phyloP scores from a whole-genome alignment of 2,329 filamentous ascomycete species.

The Colletotrichum lentis region DNA sequence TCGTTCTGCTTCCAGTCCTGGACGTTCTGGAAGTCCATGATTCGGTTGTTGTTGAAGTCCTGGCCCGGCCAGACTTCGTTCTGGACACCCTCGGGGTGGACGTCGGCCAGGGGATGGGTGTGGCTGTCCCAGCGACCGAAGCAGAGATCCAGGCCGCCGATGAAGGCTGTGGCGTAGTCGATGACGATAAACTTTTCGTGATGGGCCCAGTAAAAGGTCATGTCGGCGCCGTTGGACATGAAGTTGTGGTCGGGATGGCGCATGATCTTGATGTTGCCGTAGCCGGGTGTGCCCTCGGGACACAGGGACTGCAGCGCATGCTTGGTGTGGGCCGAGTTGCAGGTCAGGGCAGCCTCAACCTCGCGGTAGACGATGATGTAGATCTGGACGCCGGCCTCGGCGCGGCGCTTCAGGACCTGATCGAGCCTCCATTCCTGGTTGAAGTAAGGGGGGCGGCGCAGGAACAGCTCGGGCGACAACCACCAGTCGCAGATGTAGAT shows the following conservation, averaged over 20 bases:
- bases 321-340: slow-evolving; percentile 93
- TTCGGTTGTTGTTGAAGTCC: slow-evolving; percentile 96
- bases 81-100: slow-evolving; percentile 82
- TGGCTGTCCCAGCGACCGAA: slow-evolving; percentile 93
- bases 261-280: slow-evolving; percentile 89
- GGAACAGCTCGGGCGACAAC: slow-evolving; percentile 87
- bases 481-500: slow-evolving; percentile 99
- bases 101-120: slow-evolving; percentile 85
- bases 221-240: slow-evolving; percentile 90
- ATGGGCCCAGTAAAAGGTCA: slow-evolving; percentile 98
- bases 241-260: slow-evolving; percentile 95
- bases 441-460: slow-evolving; percentile 82
- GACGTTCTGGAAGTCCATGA: slow-evolving; percentile 94
- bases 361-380: slow-evolving; percentile 94
- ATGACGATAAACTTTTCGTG: slow-evolving; percentile 98
- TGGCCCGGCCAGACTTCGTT: slow-evolving; percentile 94
- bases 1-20: slow-evolving; percentile 93
- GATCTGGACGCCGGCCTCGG: slow-evolving; percentile 93
- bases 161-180: slow-evolving; percentile 89
- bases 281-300: slow-evolving; percentile 79
- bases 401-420: slow-evolving; percentile 83
- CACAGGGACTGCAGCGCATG: slow-evolving; percentile 82
- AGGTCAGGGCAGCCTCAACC: slow-evolving; percentile 81
- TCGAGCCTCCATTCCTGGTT: slow-evolving; percentile 90
- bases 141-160: slow-evolving; percentile 92